These are phyloP conservation scores for Yamadazyma endophytica DNA, from an alignment of 805 yeast genomes.

Conservation along the genomic window DNA sequence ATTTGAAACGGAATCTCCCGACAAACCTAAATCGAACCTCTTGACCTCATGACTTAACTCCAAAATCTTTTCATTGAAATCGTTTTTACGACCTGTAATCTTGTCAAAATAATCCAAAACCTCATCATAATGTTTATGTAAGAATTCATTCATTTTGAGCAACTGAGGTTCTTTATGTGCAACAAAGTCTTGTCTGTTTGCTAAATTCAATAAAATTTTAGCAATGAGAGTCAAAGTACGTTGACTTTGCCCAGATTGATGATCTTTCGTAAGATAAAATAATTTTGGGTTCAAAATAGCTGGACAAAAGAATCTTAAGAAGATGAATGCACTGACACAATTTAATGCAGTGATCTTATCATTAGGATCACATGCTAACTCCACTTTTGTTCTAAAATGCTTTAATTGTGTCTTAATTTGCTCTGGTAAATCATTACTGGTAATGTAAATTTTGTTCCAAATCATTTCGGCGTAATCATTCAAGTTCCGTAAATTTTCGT, in stretches of 20 bases:
- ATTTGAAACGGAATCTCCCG: conserved; percentile 44
- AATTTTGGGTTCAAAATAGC: conserved; percentile 87
- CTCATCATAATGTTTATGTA: conserved; percentile 53
- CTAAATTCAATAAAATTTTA: conserved; percentile 71
- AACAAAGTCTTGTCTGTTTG: conserved; percentile 68
- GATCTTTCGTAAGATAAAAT: conserved; percentile 66
- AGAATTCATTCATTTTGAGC: conserved; percentile 63
- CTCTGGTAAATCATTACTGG: conserved; percentile 72
- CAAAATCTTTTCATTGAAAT: conserved; percentile 54
- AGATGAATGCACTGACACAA: conserved; percentile 79
- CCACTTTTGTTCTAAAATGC: conserved; percentile 60
- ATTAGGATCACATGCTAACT: conserved; percentile 52
- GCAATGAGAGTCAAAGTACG: conserved; percentile 80
- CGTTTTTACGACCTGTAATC: conserved; percentile 66
- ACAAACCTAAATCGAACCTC: conserved; percentile 53
- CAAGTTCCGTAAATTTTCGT: conserved; percentile 47
- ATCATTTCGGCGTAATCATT: conserved; percentile 48
- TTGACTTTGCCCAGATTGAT: conserved; percentile 67
- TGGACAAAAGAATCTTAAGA: conserved; percentile 64
- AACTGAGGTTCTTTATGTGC: conserved; percentile 84
- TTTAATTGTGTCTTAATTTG: conserved; percentile 63
- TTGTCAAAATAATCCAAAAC: conserved; percentile 66
- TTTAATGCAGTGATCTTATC: conserved; percentile 56
- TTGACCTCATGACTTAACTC: conserved; percentile 54
- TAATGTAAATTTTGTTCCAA: conserved; percentile 62